Evolutionary conservation across 306 rosid species (phyloP).

Genomic region (Gastrolobium bilobum): DNA sequence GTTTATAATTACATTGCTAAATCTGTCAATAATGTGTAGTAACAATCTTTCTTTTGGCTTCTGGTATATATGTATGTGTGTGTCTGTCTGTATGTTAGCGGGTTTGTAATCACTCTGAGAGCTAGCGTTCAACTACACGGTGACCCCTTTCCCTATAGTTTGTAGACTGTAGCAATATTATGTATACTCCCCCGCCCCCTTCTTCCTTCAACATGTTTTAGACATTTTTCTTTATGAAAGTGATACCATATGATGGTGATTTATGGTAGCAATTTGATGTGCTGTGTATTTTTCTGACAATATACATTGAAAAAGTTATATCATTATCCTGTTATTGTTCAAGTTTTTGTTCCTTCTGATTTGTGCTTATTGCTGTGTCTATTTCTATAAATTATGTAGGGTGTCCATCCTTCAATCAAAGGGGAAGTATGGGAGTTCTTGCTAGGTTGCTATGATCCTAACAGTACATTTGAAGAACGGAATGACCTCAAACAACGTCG

Average conservation of each 20-base stretch:
- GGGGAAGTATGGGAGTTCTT: constrained; percentile 96
- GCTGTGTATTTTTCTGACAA: constrained; percentile 37
- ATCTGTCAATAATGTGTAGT: constrained; percentile 25
- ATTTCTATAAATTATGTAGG: constrained; percentile 63
- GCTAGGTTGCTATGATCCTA: constrained; percentile 92
- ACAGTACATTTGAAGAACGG: constrained; percentile 84
- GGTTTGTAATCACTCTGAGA: constrained; percentile 30
- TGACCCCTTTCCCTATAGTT: constrained; percentile 28
- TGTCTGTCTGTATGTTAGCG: constrained; percentile 5
- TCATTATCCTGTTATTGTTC: constrained; percentile 17
- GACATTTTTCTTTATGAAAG: constrained; percentile 22
- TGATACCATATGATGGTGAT: constrained; percentile 38
- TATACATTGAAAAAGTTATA: not conserved
- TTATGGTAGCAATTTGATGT: constrained; percentile 19
- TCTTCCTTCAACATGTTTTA: not conserved
- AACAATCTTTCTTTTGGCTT: constrained; percentile 6
- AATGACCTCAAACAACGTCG: constrained; percentile 70
- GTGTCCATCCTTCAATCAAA: constrained; percentile 94
- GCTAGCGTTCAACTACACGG: not conserved
- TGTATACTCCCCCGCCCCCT: not conserved
- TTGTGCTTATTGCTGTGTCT: constrained; percentile 24
- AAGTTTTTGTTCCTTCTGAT: constrained; percentile 34
- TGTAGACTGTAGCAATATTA: constrained; percentile 10
- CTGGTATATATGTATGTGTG: not conserved
- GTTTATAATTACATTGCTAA: constrained; percentile 27